These are phyloP conservation scores for Lomentospora prolificans DNA, from an alignment of 2,329 filamentous ascomycete genomes.

Conservation along the genomic window DNA sequence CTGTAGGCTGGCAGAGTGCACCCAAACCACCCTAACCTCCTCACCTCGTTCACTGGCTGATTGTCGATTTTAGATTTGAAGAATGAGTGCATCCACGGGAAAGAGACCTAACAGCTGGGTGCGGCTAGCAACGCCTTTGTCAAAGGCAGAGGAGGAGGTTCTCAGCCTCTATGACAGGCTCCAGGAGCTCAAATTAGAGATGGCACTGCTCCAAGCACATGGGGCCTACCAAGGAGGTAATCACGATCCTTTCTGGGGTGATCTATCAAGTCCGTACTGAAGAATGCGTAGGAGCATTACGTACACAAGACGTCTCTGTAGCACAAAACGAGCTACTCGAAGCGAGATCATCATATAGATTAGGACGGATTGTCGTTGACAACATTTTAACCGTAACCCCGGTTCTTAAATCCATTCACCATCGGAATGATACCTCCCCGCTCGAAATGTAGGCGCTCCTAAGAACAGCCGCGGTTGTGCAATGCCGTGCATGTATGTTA, in stretches of 20 bases:
- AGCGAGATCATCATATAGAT: slow-evolving; percentile 57
- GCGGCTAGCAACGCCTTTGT: slow-evolving; percentile 37
- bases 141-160: slow-evolving; percentile 54
- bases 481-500: not conserved
- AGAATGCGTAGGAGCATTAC: slow-evolving; percentile 20
- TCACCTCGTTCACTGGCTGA: not conserved
- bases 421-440: slow-evolving; percentile 51
- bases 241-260: not conserved
- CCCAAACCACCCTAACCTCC: not conserved
- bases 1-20: not conserved
- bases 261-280: too few species aligned
- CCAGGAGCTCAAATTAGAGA: slow-evolving; percentile 62
- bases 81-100: not conserved
- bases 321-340: slow-evolving; percentile 60
- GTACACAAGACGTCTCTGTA: slow-evolving; percentile 40
- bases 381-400: slow-evolving; percentile 64
- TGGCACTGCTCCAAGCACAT: slow-evolving; percentile 51
- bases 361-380: slow-evolving; percentile 60
- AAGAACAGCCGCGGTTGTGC: not conserved
- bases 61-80: not conserved
- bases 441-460: slow-evolving; percentile 51
- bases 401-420: slow-evolving; percentile 67
- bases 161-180: slow-evolving; percentile 63
- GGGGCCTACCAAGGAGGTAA: slow-evolving; percentile 12
- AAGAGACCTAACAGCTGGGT: not conserved